Base-by-base conservation (phyloP, 1,139 yeast genomes). In the Kodamaea derodonti region DNA sequence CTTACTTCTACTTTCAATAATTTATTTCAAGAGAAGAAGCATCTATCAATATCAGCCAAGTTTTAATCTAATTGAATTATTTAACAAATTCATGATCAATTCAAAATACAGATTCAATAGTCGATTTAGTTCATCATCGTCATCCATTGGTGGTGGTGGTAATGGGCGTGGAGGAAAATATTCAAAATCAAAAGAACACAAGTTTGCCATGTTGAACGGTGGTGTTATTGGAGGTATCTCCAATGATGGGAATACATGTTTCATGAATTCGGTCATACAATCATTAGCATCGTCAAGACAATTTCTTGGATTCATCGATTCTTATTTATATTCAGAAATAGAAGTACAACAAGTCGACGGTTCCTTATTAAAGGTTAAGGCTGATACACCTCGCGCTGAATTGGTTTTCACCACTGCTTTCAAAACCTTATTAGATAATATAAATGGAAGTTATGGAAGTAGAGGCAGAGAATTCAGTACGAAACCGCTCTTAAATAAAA, bases 231-330 rank as follows among this genome's bases (percentile, higher is more conserved):
- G 95, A 17, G 97, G 97, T 1, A 67, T 88, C 29, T 73, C 78
- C 42, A 88, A 88, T 56, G 96, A 87, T 45, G 96, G 96, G 11
- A 88, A 88, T 51, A 86, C 95, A 0, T 88, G 97, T 56, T 88
- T 88, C 49, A 87, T 88, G 95, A 88, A 88, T 58, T 80, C 88
- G 14, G 95, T 88, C 1, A 64, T 88, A 25, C 97, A 88, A 57
- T 75, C 87, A 11, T 63, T 88, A 43, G 90, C 95, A 0, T 82
- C 95, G 0, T 81, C 94, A 1, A 68, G 72, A 24, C 77, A 80
- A 33, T 62, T 88, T 22, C 46, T 71, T 24, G 63, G 65, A 20
- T 85, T 83, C 49, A 65, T 85, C 37, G 76, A 78, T 33, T 58
- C 66, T 4, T 69, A 66, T 41, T 46, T 70, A 11, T 58, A 60